These are phyloP conservation scores for Corymbia maculata DNA, from an alignment of 345 rosid genomes.

Conservation along the genomic window DNA sequence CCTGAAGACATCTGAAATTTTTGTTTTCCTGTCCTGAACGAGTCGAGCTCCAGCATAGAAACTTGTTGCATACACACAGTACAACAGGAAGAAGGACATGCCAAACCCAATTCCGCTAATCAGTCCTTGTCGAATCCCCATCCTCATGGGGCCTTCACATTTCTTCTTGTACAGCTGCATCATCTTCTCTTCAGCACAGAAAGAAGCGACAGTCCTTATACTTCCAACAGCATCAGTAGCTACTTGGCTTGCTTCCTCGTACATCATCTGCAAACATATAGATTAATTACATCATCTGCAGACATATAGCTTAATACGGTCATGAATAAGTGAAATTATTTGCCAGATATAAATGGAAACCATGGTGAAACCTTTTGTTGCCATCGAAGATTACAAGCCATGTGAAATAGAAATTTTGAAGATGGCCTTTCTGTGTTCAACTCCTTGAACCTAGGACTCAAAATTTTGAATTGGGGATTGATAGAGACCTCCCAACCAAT, in stretches of 20 bases:
- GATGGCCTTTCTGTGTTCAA: background rate
- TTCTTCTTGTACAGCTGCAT: constrained; percentile 59
- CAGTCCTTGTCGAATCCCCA: constrained; percentile 65
- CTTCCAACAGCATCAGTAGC: constrained; percentile 86
- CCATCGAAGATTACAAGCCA: background rate
- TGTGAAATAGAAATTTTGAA: background rate
- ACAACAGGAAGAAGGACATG: constrained; percentile 46
- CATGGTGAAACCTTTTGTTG: background rate
- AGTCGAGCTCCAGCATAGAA: constrained; percentile 80
- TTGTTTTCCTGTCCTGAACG: constrained; percentile 35
- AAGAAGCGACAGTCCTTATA: constrained; percentile 83
- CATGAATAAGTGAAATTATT: background rate
- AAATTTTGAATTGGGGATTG: background rate
- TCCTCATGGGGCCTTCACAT: constrained; percentile 70
- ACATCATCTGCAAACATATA: constrained; percentile 44
- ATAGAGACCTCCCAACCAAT: background rate
- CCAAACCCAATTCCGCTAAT: constrained; percentile 68
- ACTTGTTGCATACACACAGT: constrained; percentile 43
- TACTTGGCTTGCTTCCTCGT: constrained; percentile 90
- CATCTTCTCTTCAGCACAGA: constrained; percentile 76
- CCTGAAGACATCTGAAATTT: constrained; percentile 52
- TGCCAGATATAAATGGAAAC: background rate
- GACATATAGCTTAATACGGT: background rate
- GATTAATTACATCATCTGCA: constrained; percentile 48
- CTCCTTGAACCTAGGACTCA: background rate